A percentile compares a stretch with the other conserved stretches of the same genome.
Conservation (phyloP, 345 rosid species). For the Gossypium arboreum region DNA sequence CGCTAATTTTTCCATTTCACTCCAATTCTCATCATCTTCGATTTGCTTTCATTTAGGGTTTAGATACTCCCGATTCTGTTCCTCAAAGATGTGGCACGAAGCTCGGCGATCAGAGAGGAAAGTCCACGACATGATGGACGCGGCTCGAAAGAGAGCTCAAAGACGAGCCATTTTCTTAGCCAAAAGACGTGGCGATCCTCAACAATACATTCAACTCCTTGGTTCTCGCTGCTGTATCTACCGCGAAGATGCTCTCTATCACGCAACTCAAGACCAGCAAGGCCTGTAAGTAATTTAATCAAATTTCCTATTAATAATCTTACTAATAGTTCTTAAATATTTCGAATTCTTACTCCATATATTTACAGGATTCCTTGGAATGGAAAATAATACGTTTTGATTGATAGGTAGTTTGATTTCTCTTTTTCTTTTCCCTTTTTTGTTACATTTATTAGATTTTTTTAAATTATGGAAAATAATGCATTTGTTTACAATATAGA, state of each 20-base stretch:
- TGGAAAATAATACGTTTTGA: slow-evolving; percentile 9
- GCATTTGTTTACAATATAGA: slow-evolving; percentile 22
- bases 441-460: background rate
- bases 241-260: slow-evolving; percentile 91
- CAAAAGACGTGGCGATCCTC: slow-evolving; percentile 92
- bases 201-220: slow-evolving; percentile 76
- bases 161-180: slow-evolving; percentile 83
- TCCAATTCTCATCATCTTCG: background rate
- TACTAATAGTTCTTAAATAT: background rate
- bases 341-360: background rate
- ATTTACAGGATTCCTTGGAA: background rate
- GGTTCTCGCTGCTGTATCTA: slow-evolving; percentile 64
- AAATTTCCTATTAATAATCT: background rate
- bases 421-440: background rate
- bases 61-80: background rate
- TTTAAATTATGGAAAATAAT: no score
- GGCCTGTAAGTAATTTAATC: background rate
- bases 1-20: background rate
- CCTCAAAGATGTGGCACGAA: slow-evolving; percentile 88
- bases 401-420: background rate
- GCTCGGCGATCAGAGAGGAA: slow-evolving; percentile 97
- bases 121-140: slow-evolving; percentile 99
- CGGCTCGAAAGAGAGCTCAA: slow-evolving; percentile 95
- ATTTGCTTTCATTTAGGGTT: background rate
- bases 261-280: slow-evolving; percentile 69